Evolutionary conservation across 108 stramenopile genomes (phyloP).

Genomic region (Nitzschia sp.): DNA sequence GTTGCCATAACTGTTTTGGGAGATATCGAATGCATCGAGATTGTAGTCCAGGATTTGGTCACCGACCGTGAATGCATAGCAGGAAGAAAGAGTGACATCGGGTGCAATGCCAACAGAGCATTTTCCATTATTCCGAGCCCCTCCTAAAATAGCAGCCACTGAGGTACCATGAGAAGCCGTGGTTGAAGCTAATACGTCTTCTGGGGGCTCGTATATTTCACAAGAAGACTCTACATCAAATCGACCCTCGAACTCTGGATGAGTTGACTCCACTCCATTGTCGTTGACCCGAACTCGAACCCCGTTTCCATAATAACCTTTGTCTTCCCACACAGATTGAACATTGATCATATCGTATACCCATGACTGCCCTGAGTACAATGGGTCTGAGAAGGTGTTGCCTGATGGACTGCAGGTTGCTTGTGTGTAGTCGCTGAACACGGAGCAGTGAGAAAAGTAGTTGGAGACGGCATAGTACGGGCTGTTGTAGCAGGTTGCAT

Average conservation of each 20-base stretch:
- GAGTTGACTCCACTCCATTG: constrained; percentile 30
- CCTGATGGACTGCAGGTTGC: not conserved
- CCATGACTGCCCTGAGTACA: constrained; percentile 26
- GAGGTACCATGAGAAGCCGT: constrained; percentile 31
- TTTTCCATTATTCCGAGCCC: constrained; percentile 21
- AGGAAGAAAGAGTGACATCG: constrained; percentile 14
- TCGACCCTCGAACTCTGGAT: constrained; percentile 38
- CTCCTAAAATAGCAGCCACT: constrained; percentile 22
- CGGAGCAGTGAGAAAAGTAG: constrained; percentile 5
- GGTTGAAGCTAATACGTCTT: not conserved
- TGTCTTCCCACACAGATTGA: constrained; percentile 28
- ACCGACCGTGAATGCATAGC: constrained; percentile 2
- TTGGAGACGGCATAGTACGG: constrained; percentile 5
- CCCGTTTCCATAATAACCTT: constrained; percentile 27
- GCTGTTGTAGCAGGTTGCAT: constrained; percentile 28
- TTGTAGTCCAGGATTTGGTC: constrained; percentile 8
- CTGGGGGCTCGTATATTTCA: constrained; percentile 1
- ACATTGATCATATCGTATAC: constrained; percentile 40
- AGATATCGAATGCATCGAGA: constrained; percentile 34
- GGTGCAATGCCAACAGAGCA: constrained; percentile 39
- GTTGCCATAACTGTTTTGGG: constrained; percentile 36
- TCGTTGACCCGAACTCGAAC: constrained; percentile 42
- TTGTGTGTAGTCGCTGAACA: constrained; percentile 5
- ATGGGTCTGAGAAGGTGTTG: constrained; percentile 29
- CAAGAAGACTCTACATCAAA: constrained; percentile 37